These are phyloP conservation scores for Agaricus sinodeliciosus DNA, from an alignment of 768 basidiomycete genomes.

Conservation along the genomic window DNA sequence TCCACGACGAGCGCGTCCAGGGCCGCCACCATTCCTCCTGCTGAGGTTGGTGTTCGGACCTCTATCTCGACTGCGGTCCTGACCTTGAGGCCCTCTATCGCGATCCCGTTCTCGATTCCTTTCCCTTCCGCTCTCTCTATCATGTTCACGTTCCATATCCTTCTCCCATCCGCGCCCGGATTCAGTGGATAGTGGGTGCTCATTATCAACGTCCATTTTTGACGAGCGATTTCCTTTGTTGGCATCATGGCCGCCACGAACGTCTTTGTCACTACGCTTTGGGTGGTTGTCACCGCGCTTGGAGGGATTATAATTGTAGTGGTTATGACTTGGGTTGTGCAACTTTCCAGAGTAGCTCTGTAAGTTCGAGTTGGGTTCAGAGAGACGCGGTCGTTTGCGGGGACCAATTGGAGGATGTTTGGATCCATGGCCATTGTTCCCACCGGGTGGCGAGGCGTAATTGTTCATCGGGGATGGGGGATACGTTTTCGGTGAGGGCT, in stretches of 20 bases:
- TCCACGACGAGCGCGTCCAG: constrained; percentile 13
- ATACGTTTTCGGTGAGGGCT: constrained; percentile 30
- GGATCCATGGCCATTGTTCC: constrained; percentile 24
- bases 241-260: constrained; percentile 1
- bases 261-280: constrained; percentile 11
- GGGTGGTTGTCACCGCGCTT: constrained; percentile 9
- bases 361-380: constrained; percentile 40
- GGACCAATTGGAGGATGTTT: constrained; percentile 75
- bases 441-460: constrained; percentile 27
- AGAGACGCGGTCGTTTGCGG: constrained; percentile 73
- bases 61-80: constrained; percentile 19
- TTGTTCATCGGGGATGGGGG: constrained; percentile 42
- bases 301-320: constrained; percentile 10
- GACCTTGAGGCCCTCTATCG: constrained; percentile 26
- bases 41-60: constrained; percentile 7
- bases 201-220: constrained; percentile 58
- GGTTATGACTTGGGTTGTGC: constrained; percentile 7
- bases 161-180: constrained; percentile 5
- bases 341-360: constrained; percentile 13
- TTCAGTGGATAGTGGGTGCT: constrained; percentile 34
- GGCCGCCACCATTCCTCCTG: constrained; percentile 4
- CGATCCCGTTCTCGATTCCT: constrained; percentile 14
- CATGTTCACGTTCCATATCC: constrained; percentile 22
- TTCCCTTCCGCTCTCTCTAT: constrained; percentile 17
- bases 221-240: constrained; percentile 9